Conservation (phyloP, 257 asterid species). For the Echium plantagineum region DNA sequence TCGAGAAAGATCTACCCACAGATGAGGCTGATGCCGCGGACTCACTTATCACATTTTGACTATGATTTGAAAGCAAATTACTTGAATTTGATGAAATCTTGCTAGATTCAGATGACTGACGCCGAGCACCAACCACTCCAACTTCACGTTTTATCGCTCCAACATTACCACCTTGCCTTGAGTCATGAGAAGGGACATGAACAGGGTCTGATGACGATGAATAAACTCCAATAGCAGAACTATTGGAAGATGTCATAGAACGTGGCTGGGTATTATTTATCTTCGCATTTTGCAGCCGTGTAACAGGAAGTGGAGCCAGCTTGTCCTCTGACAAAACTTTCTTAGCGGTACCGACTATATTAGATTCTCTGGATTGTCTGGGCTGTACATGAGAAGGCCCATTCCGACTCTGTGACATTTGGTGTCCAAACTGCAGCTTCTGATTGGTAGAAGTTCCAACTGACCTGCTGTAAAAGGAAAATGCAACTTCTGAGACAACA, state of each 20-base stretch:
- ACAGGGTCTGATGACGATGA: conserved; percentile 94
- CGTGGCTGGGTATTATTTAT: conserved; percentile 33
- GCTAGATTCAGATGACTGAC: conserved; percentile 49
- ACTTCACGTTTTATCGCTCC: conserved; percentile 95
- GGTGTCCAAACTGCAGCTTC: conserved; percentile 36
- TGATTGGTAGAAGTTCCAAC: conserved; percentile 38
- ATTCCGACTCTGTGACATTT: conserved; percentile 29
- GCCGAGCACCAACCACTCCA: conserved; percentile 86
- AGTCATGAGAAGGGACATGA: conserved; percentile 90
- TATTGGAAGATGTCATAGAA: conserved; percentile 45
- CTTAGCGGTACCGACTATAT: conserved; percentile 28
- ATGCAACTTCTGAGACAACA: background rate
- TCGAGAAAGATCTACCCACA: conserved; percentile 39
- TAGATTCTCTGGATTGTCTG: conserved; percentile 38
- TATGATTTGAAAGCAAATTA: conserved; percentile 29
- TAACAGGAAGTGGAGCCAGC: conserved; percentile 22
- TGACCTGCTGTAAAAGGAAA: conserved; percentile 26
- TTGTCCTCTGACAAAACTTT: conserved; percentile 47
- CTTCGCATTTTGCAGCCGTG: conserved; percentile 35
- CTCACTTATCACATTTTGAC: conserved; percentile 37
- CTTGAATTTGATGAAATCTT: conserved; percentile 38
- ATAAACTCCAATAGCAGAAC: conserved; percentile 71
- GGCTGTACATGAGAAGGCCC: conserved; percentile 37
- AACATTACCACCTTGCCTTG: conserved; percentile 70
- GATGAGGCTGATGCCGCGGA: conserved; percentile 32